Conservation (phyloP, 352 stramenopile species). For the Phytopythium kandeliae region DNA sequence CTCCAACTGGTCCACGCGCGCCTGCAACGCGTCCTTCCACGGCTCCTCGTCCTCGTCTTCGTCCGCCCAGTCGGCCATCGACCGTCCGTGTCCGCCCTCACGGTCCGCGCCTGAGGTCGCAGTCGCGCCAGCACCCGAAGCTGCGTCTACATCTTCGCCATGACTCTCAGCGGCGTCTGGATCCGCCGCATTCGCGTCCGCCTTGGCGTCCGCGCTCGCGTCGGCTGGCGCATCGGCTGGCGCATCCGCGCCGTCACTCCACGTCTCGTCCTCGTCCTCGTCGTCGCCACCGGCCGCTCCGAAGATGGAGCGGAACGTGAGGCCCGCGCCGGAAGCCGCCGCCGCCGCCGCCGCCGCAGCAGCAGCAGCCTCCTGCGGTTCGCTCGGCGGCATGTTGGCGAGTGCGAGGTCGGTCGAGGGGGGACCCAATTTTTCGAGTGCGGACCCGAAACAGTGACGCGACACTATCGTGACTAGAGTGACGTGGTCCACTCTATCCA, state of each 20-base stretch:
- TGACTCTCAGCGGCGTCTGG: no score
- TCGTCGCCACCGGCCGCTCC: constrained; percentile 10
- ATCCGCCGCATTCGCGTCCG: no score
- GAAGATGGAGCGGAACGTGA: constrained; percentile 76
- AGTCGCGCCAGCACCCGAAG: no score
- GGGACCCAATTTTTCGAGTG: neutral
- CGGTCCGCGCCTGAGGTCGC: no score
- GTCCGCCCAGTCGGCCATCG: constrained; percentile 73
- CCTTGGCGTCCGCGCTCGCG: no score
- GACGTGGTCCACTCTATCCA: neutral
- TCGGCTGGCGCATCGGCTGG: no score
- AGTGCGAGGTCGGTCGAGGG: no score
- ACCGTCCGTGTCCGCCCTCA: no score
- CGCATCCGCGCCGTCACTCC: constrained; percentile 38
- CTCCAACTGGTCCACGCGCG: constrained; percentile 70
- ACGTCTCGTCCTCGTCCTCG: constrained; percentile 45
- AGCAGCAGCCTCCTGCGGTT: no score
- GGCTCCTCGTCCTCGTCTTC: constrained; percentile 76
- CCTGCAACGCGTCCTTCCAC: constrained; percentile 76
- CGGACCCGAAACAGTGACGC: no score
- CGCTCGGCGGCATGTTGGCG: no score
- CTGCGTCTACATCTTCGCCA: no score
- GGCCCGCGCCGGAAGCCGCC: constrained; percentile 39
- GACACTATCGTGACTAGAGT: neutral
- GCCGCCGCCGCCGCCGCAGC: constrained; percentile 36